These are phyloP conservation scores for Trichoderma asperelloides DNA, from an alignment of 495 filamentous ascomycete species.

Conservation along the genomic window DNA sequence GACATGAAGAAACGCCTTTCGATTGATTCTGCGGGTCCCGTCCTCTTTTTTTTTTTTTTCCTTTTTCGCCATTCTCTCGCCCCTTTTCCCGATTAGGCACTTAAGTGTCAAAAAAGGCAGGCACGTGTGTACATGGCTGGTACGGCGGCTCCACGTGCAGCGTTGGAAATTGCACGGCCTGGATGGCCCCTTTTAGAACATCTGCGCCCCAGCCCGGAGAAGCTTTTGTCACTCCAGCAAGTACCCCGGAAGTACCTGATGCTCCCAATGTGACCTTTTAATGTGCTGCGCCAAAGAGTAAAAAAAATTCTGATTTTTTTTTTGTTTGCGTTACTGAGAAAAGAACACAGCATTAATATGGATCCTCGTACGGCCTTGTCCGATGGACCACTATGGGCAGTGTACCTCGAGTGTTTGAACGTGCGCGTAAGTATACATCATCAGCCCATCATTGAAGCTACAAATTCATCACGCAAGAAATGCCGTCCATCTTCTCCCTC, in stretches of 20 bases:
- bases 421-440: background rate
- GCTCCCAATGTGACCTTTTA: background rate
- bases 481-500: too few species aligned
- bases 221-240: background rate
- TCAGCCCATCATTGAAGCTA: background rate
- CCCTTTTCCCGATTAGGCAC: conserved; percentile 3
- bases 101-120: background rate
- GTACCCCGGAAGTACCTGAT: background rate
- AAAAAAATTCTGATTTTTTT: background rate
- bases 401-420: background rate
- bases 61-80: background rate
- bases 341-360: background rate
- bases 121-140: background rate
- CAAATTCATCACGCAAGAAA: background rate
- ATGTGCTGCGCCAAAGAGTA: background rate
- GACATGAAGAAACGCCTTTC: background rate
- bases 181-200: background rate
- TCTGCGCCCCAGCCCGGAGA: background rate
- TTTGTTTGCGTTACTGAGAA: background rate
- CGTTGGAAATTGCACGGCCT: background rate
- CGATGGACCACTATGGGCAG: background rate
- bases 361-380: conserved; percentile 3
- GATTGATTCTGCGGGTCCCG: conserved; percentile 1
- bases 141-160: background rate
- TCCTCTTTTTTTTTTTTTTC: background rate